Base-by-base conservation (phyloP, 768 basidiomycete genomes). In the Boletus sensibilis region DNA sequence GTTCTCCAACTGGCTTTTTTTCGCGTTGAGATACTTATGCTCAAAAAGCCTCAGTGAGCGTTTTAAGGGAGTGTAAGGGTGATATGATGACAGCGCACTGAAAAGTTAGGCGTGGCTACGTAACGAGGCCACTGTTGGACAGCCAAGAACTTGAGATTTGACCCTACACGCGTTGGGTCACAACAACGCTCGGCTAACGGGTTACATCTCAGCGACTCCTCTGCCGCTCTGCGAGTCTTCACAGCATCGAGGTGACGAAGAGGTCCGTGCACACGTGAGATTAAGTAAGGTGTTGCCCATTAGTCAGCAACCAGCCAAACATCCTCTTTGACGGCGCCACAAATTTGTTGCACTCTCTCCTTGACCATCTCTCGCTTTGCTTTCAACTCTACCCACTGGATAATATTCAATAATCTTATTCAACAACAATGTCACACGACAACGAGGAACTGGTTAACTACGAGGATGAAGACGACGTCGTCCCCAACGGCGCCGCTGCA, bases 391-490 rank as follows among this genome's bases (percentile, higher is more conserved):
- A 58, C 63, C 58, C 64, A 53, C 64, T 61, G 27, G 25, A 29
- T 68, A 66, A 64, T 60, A 60, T 59, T 65, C 65, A 59, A 20
- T 58, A 59, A 67, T 65, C 53, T 60, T 47, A 50, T 56, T 55
- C 59, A 53, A 64, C 60, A 46, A 64, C 74, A 71, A 92, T 92
- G 90, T 82, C 82, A 44, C 83, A 88, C 78, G 92, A 92, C 77
- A 89, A 89, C 72, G 92, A 94, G 71, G 92, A 94, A 68, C 86
- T 94, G 42, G 92, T 94, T 72, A 93, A 94, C 79, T 94, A 94
- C 79, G 92, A 94, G 75, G 92, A 94, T 64, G 92, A 92, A 71
- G 84, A 92, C 65, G 90, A 92, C 67, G 80, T 88, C 58, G 78
- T 85, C 55, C 79, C 88, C 50, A 86, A 80, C 56, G 83, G 83